Evolutionary conservation across 305 asterid species (phyloP), one percentile per base, ranked within the genome.

Genomic region (Stenogyne calaminthoides): DNA sequence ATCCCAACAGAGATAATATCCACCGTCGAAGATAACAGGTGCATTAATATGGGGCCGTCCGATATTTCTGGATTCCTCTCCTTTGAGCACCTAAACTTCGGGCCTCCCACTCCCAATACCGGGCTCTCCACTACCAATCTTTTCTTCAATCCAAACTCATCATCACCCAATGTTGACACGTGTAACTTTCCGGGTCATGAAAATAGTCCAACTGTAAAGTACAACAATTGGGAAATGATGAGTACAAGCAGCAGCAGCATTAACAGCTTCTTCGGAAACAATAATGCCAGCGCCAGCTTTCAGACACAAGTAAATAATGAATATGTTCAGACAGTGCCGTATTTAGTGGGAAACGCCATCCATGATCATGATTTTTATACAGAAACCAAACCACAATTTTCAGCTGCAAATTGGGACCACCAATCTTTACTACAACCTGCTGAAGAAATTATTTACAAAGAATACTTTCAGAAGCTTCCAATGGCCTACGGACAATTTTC

Each of bases 401-500:
- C 79, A 2, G 16, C 76, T 0, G 29, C 1, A 9, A 49, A 9
- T 19, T 20, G 32, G 60, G 34, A 55, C 1, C 60, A 18, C 1
- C 29, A 18, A 3, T 14, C 60, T 7, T 54, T 19, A 54, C 60
- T 54, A 9, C 32, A 54, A 19, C 60, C 60, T 20, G 7, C 34
- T 2, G 7, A 19, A 20, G 34, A 55, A 7, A 15, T 6, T 49
- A 49, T 49, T 18, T 55, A 55, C 60, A 20, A 52, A 52, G 18
- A 7, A 11, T 51, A 6, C 27, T 52, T 52, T n/a, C 79, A 73
- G 12, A 32, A 47, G 69, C 83, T 83, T 19, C 78, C 89, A 0
- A 67, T 93, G 14, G 77, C 88, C 20, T 91, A 74, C 66, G 96
- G 94, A 60, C 93, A 88, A 32, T 86, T 68, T 75, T 83, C 89